Evolutionary conservation across 2,329 filamentous ascomycete genomes (phyloP), one percentile per base, ranked within the genome.

Genomic region (Geosmithia putterillii): DNA sequence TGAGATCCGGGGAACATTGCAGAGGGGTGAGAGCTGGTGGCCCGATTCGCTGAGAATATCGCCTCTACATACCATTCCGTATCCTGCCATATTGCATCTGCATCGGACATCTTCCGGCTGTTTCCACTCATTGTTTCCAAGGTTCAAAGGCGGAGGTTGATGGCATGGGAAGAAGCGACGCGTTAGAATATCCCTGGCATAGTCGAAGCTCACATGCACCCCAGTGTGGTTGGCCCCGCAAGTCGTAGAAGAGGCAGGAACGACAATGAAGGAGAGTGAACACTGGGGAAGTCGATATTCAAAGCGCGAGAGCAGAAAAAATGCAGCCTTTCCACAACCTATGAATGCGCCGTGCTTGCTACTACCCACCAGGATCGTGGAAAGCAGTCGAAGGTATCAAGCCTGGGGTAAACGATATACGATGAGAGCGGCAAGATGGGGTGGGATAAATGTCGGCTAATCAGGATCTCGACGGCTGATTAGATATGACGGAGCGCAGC

Each of bases 61-160:
- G n/a, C n/a, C n/a, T n/a, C n/a, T 34, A 71, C 78, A 56, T 74
- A 86, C 83, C 81, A 83, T 65, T 86, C 78, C 55, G 85, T 71
- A 60, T 86, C 74, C 57, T 86, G 79, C 83, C 83, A 87, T 71
- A 79, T 67, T 69, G 72, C 72, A 66, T 79, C 77, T 49, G 64
- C 46, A 42, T 61, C 61, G 44, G 51, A 54, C 42, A 52, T 54
- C 42, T 57, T 57, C 41, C 52, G 47, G 42, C 45, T 41, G 41
- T 45, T 41, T 45, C 42, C 44, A 38, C 55, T 47, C 51, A 57
- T 58, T 42, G 10, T 38, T 18, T 15, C 32, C 18, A 32, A 8
- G 36, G 38, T 20, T 40, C 18, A 23, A 21, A 23, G 19, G n/a
- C 38, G 18, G 38, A 18, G 20, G 20, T 8, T n/a, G n/a, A n/a